Percentiles rank a stretch among this genome's conserved stretches.
Evolutionary conservation across 1,139 yeast species (phyloP).

Genomic region (Pichia sp.): DNA sequence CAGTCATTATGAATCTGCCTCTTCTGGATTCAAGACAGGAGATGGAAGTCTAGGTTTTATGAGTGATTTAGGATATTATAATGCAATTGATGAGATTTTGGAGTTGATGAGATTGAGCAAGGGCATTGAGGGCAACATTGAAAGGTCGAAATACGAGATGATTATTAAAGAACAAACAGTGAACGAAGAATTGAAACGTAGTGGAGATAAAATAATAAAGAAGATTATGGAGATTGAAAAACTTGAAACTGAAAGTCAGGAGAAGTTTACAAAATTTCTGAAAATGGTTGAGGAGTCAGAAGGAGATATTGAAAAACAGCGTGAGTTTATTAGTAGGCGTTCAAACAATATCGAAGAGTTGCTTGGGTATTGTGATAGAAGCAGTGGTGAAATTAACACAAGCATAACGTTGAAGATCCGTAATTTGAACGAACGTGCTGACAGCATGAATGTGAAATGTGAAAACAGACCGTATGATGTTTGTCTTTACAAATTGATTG

Average conservation of each 20-base stretch:
- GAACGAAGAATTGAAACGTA: constrained; percentile 1
- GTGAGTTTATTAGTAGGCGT: constrained; percentile 17
- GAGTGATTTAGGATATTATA: constrained; percentile 6
- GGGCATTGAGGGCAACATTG: constrained; percentile 7
- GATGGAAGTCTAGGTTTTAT: constrained; percentile 1
- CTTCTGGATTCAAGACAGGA: neutral
- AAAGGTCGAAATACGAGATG: constrained; percentile 14
- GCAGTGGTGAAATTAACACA: constrained; percentile 78
- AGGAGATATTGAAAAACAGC: constrained; percentile 18
- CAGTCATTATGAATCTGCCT: neutral
- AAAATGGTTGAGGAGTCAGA: constrained; percentile 21
- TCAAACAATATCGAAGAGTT: constrained; percentile 49
- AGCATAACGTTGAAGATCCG: constrained; percentile 68
- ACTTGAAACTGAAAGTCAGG: constrained; percentile 14
- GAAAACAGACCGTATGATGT: constrained; percentile 29
- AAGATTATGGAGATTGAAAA: constrained; percentile 16
- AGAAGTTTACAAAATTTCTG: constrained; percentile 15
- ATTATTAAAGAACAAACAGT: constrained; percentile 7
- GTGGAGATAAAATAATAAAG: constrained; percentile 4
- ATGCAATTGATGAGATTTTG: constrained; percentile 10
- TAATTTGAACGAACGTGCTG: constrained; percentile 63
- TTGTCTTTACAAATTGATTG: constrained; percentile 41
- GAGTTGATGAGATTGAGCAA: constrained; percentile 5
- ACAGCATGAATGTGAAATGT: constrained; percentile 34
- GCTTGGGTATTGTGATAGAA: constrained; percentile 65